Evolutionary conservation across 768 basidiomycete genomes (phyloP), one percentile per base, ranked within the genome.

Genomic region (Leccinum boreale): DNA sequence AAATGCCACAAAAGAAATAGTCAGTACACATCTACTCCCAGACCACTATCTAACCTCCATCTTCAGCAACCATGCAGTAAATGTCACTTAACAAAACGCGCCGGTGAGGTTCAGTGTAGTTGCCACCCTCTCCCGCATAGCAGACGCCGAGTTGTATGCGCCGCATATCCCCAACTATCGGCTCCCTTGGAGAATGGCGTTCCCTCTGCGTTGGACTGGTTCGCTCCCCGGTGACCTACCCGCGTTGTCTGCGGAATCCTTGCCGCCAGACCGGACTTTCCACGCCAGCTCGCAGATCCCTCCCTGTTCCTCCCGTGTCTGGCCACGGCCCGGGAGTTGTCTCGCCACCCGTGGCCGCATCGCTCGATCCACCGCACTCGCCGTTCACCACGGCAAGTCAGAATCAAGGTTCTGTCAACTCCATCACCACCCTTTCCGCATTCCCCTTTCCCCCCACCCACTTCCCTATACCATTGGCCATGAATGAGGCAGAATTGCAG

Each of bases 1-100:
- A 91, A 66, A 86, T 92, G 56, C 85, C 87, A 4, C 85, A 89
- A 65, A 86, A 89, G 64, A 91, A 89, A 78, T 83, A 86, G 90
- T 91, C 50, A 70, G 87, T 74, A 14, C 39, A 9, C 3, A n/a
- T n/a, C 39, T 10, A 4, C 39, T 17, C 8, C 17, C 39, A n/a
- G 4, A n/a, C 9, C 4, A 4, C n/a, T 9, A 24, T 24, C 24
- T 24, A 24, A 24, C 24, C 24, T 24, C 39, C 9, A 9, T 36
- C 15, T 42, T 82, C 52, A 92, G 89, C 64, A 85, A 90, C 50
- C 90, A 92, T 67, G 70, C 84, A 1, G 66, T 86, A 0, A 73
- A 77, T 35, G 79, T 90, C 26, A 85, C 82, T 2, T 83, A 87
- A 63, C 78, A 80, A 50, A 87, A 91, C 62, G 76, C 76, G 2